Evolutionary conservation across 352 stramenopile species (phyloP), one percentile per base, ranked within the genome.

Genomic region (Phytopythium sindhum): DNA sequence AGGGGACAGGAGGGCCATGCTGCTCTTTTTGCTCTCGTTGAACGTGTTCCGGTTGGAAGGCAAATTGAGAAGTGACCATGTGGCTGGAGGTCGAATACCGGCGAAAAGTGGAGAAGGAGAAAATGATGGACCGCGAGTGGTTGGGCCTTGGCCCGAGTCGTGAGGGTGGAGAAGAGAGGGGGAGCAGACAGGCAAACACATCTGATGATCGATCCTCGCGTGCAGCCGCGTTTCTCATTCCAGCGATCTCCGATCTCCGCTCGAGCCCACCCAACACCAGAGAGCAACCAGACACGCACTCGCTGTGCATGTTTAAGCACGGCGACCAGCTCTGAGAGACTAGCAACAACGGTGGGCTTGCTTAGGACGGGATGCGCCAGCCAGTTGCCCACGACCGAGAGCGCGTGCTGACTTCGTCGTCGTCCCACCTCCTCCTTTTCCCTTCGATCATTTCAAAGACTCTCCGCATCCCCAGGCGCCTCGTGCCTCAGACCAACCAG

Each of bases 1-100:
- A 3, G 63, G 47, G 9, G 67, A 73, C 50, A 75, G 60, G 39
- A 67, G 28, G 37, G 54, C 35, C 56, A 60, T 66, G 28, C 1
- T 35, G 57, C 19, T 35, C 21, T 11, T 28, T 39, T 50, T 48
- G 21, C n/a, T 50, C 23, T 31, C n/a, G 2, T 29, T 11, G 26
- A 60, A 41, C 35, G 33, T 62, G 61, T 35, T 60, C 21, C n/a
- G 6, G 33, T 2, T 50, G 31, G 54, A 50, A 60, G 54, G 54
- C 54, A 50, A 60, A 35, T 60, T 48, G 33, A 50, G 54, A 24
- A 60, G 54, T 60, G 54, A 50, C 9, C 8, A 35, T 15, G 24
- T 31, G 14, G 24, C 14, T 31, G 11, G 24, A 15, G 19, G 47
- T 29, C 47, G 47, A 54, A 31, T 11, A 2, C 4, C 23, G 45